These are phyloP conservation scores for Roridomyces roridus DNA, from an alignment of 768 basidiomycete species.

Conservation along the genomic window DNA sequence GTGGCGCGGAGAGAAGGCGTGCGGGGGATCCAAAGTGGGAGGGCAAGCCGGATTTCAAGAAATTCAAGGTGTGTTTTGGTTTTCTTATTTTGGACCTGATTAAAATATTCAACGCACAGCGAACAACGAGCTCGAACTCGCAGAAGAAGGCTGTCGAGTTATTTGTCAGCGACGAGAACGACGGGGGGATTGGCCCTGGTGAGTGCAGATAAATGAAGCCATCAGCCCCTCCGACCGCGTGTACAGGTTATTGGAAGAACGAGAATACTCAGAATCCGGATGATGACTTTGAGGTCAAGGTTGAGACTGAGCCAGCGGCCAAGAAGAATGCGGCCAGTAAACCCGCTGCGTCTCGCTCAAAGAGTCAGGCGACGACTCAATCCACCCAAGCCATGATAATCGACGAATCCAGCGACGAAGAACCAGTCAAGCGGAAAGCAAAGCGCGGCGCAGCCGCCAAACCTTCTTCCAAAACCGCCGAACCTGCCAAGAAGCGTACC, in stretches of 20 bases:
- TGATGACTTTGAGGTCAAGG: slow-evolving; percentile 20
- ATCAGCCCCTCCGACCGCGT: too few species aligned
- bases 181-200: slow-evolving; percentile 63
- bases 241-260: slow-evolving; percentile 64
- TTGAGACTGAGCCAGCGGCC: slow-evolving; percentile 14
- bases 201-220: too few species aligned
- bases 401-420: slow-evolving; percentile 49
- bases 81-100: background rate
- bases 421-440: slow-evolving; percentile 28
- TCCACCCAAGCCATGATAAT: slow-evolving; percentile 32
- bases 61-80: slow-evolving; percentile 53
- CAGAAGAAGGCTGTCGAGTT: slow-evolving; percentile 54
- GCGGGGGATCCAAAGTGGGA: slow-evolving; percentile 45
- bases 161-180: slow-evolving; percentile 54
- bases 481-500: slow-evolving; percentile 29
- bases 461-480: slow-evolving; percentile 35
- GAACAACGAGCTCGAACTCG: slow-evolving; percentile 14
- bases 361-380: slow-evolving; percentile 23
- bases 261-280: slow-evolving; percentile 31
- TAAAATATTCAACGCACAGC: background rate
- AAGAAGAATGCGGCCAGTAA: slow-evolving; percentile 23
- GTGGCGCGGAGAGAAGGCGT: slow-evolving; percentile 22
- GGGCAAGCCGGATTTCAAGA: slow-evolving; percentile 73
- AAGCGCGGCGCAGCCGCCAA: slow-evolving; percentile 30
- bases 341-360: slow-evolving; percentile 26